Base-by-base conservation (phyloP, 2,329 filamentous ascomycete species). In the Sclerotinia nivalis region DNA sequence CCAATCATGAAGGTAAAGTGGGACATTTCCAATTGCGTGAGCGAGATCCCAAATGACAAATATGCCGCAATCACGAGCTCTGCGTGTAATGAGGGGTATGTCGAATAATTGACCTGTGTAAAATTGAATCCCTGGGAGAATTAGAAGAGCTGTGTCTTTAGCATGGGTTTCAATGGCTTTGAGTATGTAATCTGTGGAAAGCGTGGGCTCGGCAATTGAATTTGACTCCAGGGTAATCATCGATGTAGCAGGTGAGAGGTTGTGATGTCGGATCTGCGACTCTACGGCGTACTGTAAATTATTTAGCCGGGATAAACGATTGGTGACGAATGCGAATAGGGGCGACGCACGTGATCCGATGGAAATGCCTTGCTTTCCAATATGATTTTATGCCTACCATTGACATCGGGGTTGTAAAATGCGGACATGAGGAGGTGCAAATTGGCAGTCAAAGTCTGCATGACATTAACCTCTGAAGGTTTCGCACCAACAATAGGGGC, bases 301-400 rank as follows among this genome's bases (percentile, higher is more conserved):
- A 72, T 77, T 69, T 69, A 78, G 73, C 71, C 37, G 61, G 31
- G 34, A 68, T 68, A 47, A 61, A 61, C 70, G 37, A 34, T 20
- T 45, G 40, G 22, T 47, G 25, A 52, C 25, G 37, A 45, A 64
- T n/a, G 56, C 34, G 18, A 47, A 71, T 69, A 69, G 69, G 52
- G 40, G 47, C n/a, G 58, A 77, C 85, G 75, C 84, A 92, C 90
- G 81, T 93, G 90, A 79, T 95, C 92, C 79, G 89, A 92, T 0
- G 92, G 92, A 76, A 95, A 95, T 0, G 92, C 91, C 77, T 93
- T 93, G 72, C 87, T 88, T 79, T 95, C 92, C 43, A 94, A 84
- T 71, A 94, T 90, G 73, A 95, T 91, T 80, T 93, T 93, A 79
- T 89, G 90, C 68, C 79, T 79, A 28, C 81, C 80, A 52, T 80